Evolutionary conservation across 352 stramenopile species (phyloP).

Genomic region (Phytophthora melonis): DNA sequence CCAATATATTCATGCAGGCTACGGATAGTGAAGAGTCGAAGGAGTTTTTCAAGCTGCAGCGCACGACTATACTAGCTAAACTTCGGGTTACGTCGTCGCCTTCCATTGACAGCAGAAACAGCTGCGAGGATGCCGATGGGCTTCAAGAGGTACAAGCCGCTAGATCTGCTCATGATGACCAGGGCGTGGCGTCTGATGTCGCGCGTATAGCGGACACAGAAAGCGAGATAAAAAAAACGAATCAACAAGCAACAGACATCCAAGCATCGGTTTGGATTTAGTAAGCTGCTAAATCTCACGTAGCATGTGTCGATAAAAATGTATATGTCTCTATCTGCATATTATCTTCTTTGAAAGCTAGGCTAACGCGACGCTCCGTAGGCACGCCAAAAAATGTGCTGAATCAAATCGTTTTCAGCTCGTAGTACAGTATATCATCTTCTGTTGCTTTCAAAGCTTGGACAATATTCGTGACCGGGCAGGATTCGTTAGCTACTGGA

Average conservation of each 20-base stretch:
- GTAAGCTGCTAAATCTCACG: too few relatives aligned
- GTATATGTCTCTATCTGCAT: background rate
- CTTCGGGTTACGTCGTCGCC: background rate
- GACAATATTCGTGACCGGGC: background rate
- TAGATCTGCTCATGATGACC: background rate
- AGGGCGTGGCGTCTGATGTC: too few relatives aligned
- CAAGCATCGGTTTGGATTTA: too few relatives aligned
- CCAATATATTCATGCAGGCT: background rate
- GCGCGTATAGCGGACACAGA: too few relatives aligned
- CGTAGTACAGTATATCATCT: background rate
- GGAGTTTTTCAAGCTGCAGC: background rate
- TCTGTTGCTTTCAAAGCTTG: background rate
- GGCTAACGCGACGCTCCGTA: background rate
- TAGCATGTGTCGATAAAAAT: too few relatives aligned
- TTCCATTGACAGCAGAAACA: background rate
- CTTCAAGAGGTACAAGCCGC: background rate
- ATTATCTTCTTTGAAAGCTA: background rate
- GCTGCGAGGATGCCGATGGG: background rate
- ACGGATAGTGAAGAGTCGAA: background rate
- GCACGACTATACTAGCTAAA: background rate
- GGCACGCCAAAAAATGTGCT: background rate
- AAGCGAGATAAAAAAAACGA: too few relatives aligned
- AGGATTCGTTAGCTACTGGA: background rate
- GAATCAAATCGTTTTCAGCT: background rate
- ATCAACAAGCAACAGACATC: too few relatives aligned